phyloP scores from a whole-genome alignment of 148 eudicot species.

The Drosera capensis region DNA sequence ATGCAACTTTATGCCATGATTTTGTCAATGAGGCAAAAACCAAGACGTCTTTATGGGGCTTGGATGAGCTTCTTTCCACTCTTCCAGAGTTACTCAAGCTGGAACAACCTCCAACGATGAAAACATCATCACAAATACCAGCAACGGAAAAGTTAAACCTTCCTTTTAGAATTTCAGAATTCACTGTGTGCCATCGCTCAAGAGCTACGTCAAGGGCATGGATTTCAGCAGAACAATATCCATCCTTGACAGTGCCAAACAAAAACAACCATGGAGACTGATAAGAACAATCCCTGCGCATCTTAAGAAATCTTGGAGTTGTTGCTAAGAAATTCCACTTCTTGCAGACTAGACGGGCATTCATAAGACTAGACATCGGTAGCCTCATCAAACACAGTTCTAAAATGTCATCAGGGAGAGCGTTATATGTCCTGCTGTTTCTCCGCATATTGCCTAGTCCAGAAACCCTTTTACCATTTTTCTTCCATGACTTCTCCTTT shows the following conservation, averaged over 20 bases:
- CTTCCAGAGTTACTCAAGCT: slow-evolving; percentile 69
- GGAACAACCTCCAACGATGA: slow-evolving; percentile 85
- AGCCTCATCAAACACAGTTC: slow-evolving; percentile 95
- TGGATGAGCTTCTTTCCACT: slow-evolving; percentile 73
- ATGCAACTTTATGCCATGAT: slow-evolving; percentile 65
- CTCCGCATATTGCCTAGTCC: slow-evolving; percentile 22
- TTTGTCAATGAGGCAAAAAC: slow-evolving; percentile 58
- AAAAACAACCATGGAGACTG: slow-evolving; percentile 77
- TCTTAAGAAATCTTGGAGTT: slow-evolving; percentile 64
- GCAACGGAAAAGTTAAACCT: slow-evolving; percentile 79
- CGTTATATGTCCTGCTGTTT: slow-evolving; percentile 27
- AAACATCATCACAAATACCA: slow-evolving; percentile 55
- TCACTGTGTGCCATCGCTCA: slow-evolving; percentile 56
- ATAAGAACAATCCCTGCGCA: slow-evolving; percentile 49
- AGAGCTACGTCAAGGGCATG: slow-evolving; percentile 67
- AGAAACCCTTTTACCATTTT: slow-evolving; percentile 27
- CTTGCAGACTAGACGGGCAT: slow-evolving; percentile 84
- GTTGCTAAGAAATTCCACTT: slow-evolving; percentile 75
- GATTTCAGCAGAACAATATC: slow-evolving; percentile 86
- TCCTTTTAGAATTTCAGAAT: slow-evolving; percentile 60
- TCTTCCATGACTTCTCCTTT: slow-evolving; percentile 57
- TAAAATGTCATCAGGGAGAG: slow-evolving; percentile 78
- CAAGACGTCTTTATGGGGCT: slow-evolving; percentile 73
- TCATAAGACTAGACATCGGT: slow-evolving; percentile 92
- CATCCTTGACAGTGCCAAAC: slow-evolving; percentile 61